Percentiles rank a stretch among this genome's conserved stretches.
These are phyloP conservation scores for Platanus orientalis DNA, from an alignment of 164 flowering plant species.

Conservation along the genomic window DNA sequence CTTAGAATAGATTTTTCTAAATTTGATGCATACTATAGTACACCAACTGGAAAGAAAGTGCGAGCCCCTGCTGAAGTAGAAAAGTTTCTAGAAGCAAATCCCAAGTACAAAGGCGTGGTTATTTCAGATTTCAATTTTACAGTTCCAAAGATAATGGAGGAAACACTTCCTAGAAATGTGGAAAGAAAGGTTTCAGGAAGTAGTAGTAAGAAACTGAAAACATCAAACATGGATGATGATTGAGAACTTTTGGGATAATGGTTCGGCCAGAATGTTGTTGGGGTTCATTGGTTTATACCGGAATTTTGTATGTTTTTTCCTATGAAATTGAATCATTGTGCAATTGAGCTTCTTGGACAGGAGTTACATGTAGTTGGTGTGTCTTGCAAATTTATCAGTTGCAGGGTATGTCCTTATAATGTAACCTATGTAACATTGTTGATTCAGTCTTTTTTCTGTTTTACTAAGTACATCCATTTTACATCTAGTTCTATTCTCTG, in stretches of 20 bases:
- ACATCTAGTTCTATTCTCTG: too few relatives aligned
- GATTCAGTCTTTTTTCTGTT: too few relatives aligned
- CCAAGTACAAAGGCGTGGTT: conserved; percentile 33
- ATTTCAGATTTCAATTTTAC: conserved; percentile 47
- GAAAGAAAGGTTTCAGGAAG: conserved; percentile 10
- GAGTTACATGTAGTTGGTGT: too few relatives aligned
- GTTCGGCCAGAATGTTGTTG: too few relatives aligned
- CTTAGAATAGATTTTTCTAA: conserved; percentile 58
- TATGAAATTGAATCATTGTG: too few relatives aligned
- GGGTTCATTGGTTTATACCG: too few relatives aligned
- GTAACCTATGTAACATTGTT: too few relatives aligned
- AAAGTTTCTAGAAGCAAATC: conserved; percentile 44
- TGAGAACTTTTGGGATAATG: not conserved
- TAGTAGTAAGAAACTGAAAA: conserved; percentile 24
- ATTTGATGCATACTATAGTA: conserved; percentile 56
- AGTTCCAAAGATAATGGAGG: conserved; percentile 60
- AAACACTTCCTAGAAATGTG: conserved; percentile 45
- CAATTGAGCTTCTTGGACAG: too few relatives aligned
- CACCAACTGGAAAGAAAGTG: conserved; percentile 58
- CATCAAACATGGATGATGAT: conserved; percentile 6
- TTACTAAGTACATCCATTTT: too few relatives aligned
- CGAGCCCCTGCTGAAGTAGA: conserved; percentile 46
- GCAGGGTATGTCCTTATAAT: too few relatives aligned
- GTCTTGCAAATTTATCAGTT: too few relatives aligned
- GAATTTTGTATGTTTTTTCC: too few relatives aligned